Evolutionary conservation across 768 basidiomycete species (phyloP).

Genomic region (Mycena rebaudengoi): DNA sequence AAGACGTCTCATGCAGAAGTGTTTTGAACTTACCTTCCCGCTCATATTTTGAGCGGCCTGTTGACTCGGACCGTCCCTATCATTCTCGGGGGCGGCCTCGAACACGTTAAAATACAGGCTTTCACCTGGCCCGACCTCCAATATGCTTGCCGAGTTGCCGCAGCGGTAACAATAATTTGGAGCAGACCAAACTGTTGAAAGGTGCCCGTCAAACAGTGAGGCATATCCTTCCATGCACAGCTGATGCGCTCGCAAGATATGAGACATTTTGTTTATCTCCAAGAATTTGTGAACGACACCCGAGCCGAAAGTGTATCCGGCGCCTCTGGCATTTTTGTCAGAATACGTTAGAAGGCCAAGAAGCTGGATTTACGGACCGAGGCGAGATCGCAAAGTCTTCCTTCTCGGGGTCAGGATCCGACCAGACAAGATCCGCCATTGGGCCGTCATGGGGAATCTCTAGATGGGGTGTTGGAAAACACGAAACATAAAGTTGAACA

Average conservation of each 20-base stretch:
- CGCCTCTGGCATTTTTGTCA: slow-evolving; percentile 68
- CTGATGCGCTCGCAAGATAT: slow-evolving; percentile 97
- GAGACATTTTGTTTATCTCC: slow-evolving; percentile 94
- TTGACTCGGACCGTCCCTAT: slow-evolving; percentile 86
- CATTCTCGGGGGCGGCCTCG: slow-evolving; percentile 97
- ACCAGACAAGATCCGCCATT: slow-evolving; percentile 99
- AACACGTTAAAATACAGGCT: slow-evolving; percentile 96
- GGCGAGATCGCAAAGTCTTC: slow-evolving; percentile 99
- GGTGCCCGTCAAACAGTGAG: slow-evolving; percentile 92
- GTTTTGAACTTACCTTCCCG: slow-evolving; percentile 65
- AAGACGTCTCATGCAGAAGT: slow-evolving; percentile 6
- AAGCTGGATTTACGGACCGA: slow-evolving; percentile 64
- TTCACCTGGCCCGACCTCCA: slow-evolving; percentile 92
- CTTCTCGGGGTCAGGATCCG: slow-evolving; percentile 97
- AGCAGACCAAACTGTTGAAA: slow-evolving; percentile 98
- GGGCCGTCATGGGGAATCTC: slow-evolving; percentile 99
- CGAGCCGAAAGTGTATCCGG: slow-evolving; percentile 98
- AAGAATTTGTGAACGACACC: slow-evolving; percentile 98
- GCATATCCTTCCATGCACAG: slow-evolving; percentile 99
- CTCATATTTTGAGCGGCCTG: slow-evolving; percentile 75
- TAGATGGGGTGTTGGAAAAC: slow-evolving; percentile 6
- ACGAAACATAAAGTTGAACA: background rate
- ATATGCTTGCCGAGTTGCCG: slow-evolving; percentile 94
- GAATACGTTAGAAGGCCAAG: slow-evolving; percentile 21
- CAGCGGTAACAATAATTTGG: slow-evolving; percentile 99